A percentile compares a stretch with the other conserved stretches of the same genome.
Evolutionary conservation across 176 grass and related monocot species (phyloP).

Genomic region (Melocanna baccifera): DNA sequence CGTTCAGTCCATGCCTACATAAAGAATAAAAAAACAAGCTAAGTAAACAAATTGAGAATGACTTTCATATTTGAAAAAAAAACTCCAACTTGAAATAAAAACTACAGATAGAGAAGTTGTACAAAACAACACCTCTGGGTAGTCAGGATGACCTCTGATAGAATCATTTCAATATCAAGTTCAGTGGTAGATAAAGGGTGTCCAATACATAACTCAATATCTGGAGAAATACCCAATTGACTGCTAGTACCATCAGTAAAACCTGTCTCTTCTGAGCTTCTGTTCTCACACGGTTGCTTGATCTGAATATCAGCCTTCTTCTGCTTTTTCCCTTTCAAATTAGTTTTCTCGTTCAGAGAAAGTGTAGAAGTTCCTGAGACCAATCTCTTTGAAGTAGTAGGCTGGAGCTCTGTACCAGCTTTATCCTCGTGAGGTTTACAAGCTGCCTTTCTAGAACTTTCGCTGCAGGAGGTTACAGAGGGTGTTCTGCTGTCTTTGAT

Average conservation of each 20-base stretch:
- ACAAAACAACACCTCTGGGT: slow-evolving; percentile 40
- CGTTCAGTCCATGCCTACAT: slow-evolving; percentile 40
- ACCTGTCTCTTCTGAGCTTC: slow-evolving; percentile 3
- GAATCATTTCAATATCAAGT: slow-evolving; percentile 36
- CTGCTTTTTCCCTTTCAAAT: background rate
- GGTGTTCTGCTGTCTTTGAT: slow-evolving; percentile 5
- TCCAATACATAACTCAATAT: slow-evolving; percentile 1
- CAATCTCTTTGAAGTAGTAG: slow-evolving; percentile 29
- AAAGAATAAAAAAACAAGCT: background rate
- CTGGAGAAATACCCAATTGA: slow-evolving; percentile 23
- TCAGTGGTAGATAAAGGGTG: slow-evolving; percentile 20
- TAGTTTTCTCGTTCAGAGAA: background rate
- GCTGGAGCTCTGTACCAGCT: background rate
- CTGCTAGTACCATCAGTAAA: slow-evolving; percentile 1
- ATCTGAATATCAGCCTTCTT: slow-evolving; percentile 18
- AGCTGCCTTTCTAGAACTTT: slow-evolving; percentile 12
- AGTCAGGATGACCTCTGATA: slow-evolving; percentile 46
- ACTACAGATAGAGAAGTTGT: background rate
- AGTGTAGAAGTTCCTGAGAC: slow-evolving; percentile 22
- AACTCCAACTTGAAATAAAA: background rate
- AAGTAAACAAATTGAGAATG: background rate
- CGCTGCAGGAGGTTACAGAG: background rate
- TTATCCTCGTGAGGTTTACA: slow-evolving; percentile 10
- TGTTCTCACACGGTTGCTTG: background rate
- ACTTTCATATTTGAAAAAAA: background rate